Evolutionary conservation across 1,139 yeast genomes (phyloP).

Genomic region (Sugiyamaella xylanicola): DNA sequence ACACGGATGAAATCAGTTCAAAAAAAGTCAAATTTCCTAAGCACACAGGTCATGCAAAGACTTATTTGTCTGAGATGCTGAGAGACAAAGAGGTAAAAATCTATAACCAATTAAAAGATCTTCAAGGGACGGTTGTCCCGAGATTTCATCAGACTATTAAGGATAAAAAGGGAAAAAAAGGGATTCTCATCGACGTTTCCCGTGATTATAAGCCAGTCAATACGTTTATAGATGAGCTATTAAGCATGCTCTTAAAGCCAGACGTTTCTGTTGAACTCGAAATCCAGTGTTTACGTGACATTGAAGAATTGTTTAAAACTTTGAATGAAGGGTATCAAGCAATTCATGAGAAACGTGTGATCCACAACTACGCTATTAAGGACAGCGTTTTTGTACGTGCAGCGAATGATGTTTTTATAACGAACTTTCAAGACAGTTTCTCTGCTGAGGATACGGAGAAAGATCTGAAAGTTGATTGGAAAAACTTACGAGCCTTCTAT

Average conservation of each 20-base stretch:
- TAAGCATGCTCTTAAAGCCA: no score
- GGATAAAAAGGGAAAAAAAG: no score
- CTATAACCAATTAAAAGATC: no score
- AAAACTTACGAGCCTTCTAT: neutral
- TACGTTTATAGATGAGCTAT: neutral
- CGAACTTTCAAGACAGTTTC: neutral
- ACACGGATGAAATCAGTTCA: no score
- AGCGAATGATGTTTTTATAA: neutral
- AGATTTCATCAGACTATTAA: no score
- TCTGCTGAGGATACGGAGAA: neutral
- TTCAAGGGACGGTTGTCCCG: no score
- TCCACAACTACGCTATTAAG: neutral
- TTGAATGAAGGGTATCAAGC: neutral
- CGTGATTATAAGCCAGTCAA: neutral
- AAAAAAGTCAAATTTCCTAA: no score
- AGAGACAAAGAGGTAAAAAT: no score
- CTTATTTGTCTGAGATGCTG: no score
- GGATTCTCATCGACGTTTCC: neutral
- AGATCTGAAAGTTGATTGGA: no score
- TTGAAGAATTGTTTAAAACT: neutral
- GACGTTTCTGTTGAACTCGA: neutral
- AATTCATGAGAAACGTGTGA: neutral
- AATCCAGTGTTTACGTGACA: neutral
- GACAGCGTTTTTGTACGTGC: neutral
- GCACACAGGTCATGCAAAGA: no score